These are phyloP conservation scores for Nicotiana knightiana DNA, from an alignment of 257 asterid genomes.

Conservation along the genomic window DNA sequence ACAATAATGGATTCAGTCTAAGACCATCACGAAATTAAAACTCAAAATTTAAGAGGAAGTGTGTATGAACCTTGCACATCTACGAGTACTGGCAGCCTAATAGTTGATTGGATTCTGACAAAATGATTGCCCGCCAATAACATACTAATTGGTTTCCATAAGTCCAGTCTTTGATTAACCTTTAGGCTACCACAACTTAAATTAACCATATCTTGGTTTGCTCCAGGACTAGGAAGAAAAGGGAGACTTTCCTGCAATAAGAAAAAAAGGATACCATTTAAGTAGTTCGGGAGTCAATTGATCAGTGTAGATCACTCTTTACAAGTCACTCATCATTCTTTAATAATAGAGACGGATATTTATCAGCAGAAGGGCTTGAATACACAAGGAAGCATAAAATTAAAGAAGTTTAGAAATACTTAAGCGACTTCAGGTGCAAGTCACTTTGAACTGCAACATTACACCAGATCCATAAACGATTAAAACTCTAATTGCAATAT, in stretches of 20 bases:
- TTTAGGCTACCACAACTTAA: conserved; percentile 27
- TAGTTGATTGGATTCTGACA: conserved; percentile 24
- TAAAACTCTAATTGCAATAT: not conserved
- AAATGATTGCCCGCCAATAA: conserved; percentile 27
- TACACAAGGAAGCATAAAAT: not conserved
- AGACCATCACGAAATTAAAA: not conserved
- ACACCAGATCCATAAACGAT: not conserved
- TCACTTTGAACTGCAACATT: not conserved
- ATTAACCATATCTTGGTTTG: conserved; percentile 34
- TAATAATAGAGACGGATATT: not conserved
- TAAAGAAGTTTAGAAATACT: not conserved
- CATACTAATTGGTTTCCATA: conserved; percentile 34
- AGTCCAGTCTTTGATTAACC: conserved; percentile 34
- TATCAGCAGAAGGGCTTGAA: not conserved
- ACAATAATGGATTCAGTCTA: not conserved
- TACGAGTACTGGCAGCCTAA: conserved; percentile 26
- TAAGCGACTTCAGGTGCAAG: not conserved
- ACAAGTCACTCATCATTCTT: not conserved
- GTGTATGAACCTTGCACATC: conserved; percentile 52
- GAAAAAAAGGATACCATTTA: not conserved
- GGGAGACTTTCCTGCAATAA: conserved; percentile 46
- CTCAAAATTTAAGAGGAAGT: not conserved
- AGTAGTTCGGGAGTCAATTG: not conserved
- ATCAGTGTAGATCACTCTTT: not conserved
- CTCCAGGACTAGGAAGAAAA: conserved; percentile 30